phyloP scores from a whole-genome alignment of 768 basidiomycete genomes.

The Zangia roseola region DNA sequence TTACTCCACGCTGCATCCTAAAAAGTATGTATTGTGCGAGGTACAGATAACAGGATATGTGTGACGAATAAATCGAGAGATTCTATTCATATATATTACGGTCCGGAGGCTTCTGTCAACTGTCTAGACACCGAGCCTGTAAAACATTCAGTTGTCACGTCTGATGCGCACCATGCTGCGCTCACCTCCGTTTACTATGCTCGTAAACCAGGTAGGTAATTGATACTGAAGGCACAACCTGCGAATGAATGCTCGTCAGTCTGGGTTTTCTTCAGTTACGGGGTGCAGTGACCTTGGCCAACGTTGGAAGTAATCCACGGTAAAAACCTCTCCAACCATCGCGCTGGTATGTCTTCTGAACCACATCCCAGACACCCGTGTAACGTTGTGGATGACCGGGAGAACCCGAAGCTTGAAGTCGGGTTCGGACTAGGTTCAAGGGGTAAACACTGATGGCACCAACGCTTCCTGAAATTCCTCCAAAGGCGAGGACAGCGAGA shows the following conservation, averaged over 20 bases:
- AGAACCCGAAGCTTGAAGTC: conserved; percentile 94
- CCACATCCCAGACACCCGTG: conserved; percentile 84
- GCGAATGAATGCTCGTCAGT: conserved; percentile 9
- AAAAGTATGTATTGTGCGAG: conserved; percentile 23
- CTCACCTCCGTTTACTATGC: conserved; percentile 76
- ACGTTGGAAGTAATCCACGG: conserved; percentile 84
- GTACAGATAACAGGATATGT: conserved; percentile 28
- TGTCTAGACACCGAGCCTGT: conserved; percentile 61
- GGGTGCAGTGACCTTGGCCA: conserved; percentile 69
- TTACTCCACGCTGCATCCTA: conserved; percentile 9
- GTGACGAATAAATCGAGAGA: conserved; percentile 22
- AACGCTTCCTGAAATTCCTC: conserved; percentile 89
- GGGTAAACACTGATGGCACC: conserved; percentile 95
- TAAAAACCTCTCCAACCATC: conserved; percentile 97
- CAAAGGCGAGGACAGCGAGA: conserved; percentile 83
- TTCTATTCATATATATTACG: conserved; percentile 27
- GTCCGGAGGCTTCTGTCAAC: conserved; percentile 6
- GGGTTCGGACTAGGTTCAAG: conserved; percentile 87
- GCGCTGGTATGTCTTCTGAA: conserved; percentile 69
- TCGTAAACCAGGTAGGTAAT: conserved; percentile 97
- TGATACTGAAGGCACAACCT: conserved; percentile 95
- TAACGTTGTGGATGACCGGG: conserved; percentile 93
- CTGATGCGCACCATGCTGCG: conserved; percentile 1
- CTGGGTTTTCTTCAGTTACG: background rate
- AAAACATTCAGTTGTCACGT: conserved; percentile 1